Conservation (phyloP, 257 asterid genomes). For the Lavandula angustifolia region DNA sequence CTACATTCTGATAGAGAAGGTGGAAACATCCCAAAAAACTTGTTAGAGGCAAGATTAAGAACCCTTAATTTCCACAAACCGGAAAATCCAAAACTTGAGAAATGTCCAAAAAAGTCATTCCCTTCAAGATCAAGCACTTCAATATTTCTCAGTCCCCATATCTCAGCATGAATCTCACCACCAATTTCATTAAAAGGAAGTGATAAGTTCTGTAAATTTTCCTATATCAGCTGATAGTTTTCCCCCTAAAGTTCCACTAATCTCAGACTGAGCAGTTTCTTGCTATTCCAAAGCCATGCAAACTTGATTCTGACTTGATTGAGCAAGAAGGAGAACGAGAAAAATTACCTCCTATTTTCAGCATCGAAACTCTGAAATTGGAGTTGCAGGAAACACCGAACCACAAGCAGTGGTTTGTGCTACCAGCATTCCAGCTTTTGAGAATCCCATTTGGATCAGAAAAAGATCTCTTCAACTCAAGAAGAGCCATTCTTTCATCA, state of each 20-base stretch:
- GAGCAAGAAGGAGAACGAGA: slow-evolving; percentile 37
- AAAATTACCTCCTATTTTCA: slow-evolving; percentile 40
- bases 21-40: slow-evolving; percentile 39
- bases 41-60: slow-evolving; percentile 45
- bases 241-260: slow-evolving; percentile 37
- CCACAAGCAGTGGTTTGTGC: slow-evolving; percentile 43
- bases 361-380: slow-evolving; percentile 33
- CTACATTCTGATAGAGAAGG: slow-evolving; percentile 37
- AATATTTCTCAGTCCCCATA: slow-evolving; percentile 43
- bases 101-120: slow-evolving; percentile 36
- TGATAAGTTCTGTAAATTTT: slow-evolving; percentile 40
- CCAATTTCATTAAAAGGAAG: slow-evolving; percentile 44
- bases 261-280: slow-evolving; percentile 35
- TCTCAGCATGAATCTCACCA: slow-evolving; percentile 46
- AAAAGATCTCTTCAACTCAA: slow-evolving; percentile 41
- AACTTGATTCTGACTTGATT: slow-evolving; percentile 13
- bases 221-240: slow-evolving; percentile 36
- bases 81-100: slow-evolving; percentile 37
- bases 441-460: slow-evolving; percentile 47
- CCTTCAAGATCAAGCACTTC: slow-evolving; percentile 56
- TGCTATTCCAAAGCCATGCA: slow-evolving; percentile 38
- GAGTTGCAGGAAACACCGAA: slow-evolving; percentile 47
- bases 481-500: slow-evolving; percentile 39
- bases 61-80: slow-evolving; percentile 39
- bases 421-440: slow-evolving; percentile 37